Evolutionary conservation across 768 basidiomycete species (phyloP), one percentile per base, ranked within the genome.

Genomic region (Boletus tomentosulus): DNA sequence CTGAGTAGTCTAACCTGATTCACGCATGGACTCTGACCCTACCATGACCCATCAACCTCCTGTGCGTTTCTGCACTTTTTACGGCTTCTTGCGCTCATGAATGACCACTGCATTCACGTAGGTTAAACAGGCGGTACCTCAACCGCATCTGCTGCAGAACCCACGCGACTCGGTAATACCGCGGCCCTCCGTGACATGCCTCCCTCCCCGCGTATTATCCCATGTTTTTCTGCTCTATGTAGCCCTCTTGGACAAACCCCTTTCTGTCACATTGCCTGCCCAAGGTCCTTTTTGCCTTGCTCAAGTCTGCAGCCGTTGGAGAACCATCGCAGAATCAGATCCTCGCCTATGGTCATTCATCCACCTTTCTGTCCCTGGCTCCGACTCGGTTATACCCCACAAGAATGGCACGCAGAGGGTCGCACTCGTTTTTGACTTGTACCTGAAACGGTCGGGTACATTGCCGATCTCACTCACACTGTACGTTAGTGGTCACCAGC

Each of bases 331-430:
- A 4, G 44, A 52, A 42, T 56, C 51, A 19, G 24, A 56, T 3
- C 56, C 62, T 3, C 33, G 8, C 19, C 57, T 68, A 1, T 68
- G 67, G 67, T 55, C 54, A 3, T 57, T 57, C 27, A 57, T 68
- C 33, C 51, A 39, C 10, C 16, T 68, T 9, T 46, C 49, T 43
- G 48, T 67, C 24, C 52, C 52, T 16, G 50, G 56, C 1, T 46
- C 45, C 19, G 1, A 19, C 19, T 19, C 19, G 19, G 9, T 3
- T 4, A 6, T 13, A 13, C 13, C 35, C 7, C 50, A 48, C 0
- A 24, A 42, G 25, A n/a, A 56, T 35, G 27, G 27, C 33, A 27
- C 50, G 2, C 5, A 15, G 13, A 50, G 39, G 15, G 27, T 58
- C 27, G 15, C 45, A 41, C 46, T 33, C 3, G 4, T 45, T 5